Conservation (phyloP, 2,329 filamentous ascomycete genomes). For the Ophiocordyceps australis region DNA sequence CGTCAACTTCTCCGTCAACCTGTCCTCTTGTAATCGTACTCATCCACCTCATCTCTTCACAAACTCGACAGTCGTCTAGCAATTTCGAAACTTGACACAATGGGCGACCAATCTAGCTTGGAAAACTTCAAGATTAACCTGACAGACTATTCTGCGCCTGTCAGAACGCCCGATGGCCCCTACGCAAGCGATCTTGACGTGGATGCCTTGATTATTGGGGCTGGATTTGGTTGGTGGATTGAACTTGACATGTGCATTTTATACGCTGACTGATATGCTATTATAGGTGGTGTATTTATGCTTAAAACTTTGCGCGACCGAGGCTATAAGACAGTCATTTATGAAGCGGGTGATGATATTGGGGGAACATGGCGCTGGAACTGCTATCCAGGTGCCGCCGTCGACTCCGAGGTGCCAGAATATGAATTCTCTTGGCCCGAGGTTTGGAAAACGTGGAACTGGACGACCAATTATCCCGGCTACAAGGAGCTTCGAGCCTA, state of each 20-base stretch:
- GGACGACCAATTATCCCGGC: constrained; percentile 31
- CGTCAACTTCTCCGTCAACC: no score
- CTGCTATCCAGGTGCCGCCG: constrained; percentile 32
- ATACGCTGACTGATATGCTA: constrained; percentile 30
- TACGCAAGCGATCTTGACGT: background rate
- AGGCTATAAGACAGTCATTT: constrained; percentile 27
- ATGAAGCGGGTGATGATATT: constrained; percentile 30
- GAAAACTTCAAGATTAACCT: background rate
- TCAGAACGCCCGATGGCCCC: background rate
- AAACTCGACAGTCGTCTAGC: no score
- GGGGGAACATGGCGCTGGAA: constrained; percentile 40
- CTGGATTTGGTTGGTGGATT: background rate
- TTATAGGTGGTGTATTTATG: constrained; percentile 26
- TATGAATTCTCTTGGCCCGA: constrained; percentile 35
- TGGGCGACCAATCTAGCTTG: background rate
- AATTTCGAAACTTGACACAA: background rate
- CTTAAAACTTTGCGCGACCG: constrained; percentile 31
- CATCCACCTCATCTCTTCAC: no score
- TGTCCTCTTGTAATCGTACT: no score
- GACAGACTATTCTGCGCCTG: background rate
- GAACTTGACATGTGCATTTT: constrained; percentile 19
- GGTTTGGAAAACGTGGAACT: constrained; percentile 36
- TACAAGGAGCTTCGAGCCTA: constrained; percentile 34
- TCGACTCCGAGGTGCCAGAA: constrained; percentile 33
- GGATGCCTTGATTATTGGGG: background rate